A percentile compares a stretch with the other conserved stretches of the same genome.
phyloP scores from a whole-genome alignment of 129 eudicot species.

The Centrapalus pauciflorus region DNA sequence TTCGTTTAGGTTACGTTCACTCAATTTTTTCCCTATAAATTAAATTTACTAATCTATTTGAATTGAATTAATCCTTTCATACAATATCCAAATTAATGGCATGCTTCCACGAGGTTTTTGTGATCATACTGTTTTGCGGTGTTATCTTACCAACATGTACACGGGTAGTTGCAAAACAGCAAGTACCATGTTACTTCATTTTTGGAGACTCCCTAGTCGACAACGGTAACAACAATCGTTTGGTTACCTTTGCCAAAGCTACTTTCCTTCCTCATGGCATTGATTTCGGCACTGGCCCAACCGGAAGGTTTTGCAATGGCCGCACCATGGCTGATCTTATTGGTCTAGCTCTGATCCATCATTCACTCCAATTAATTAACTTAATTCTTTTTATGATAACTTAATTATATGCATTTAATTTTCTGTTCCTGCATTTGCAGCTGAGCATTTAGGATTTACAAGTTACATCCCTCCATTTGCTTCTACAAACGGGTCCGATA shows the following conservation, averaged over 20 bases:
- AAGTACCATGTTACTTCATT: conserved; percentile 41
- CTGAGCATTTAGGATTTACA: conserved; percentile 38
- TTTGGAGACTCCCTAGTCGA: conserved; percentile 37
- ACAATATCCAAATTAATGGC: conserved; percentile 12
- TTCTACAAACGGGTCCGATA: conserved; percentile 23
- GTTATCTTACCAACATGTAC: conserved; percentile 18
- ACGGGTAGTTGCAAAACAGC: conserved; percentile 28
- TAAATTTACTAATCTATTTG: too few relatives aligned
- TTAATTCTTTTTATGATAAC: not conserved
- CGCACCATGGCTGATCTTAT: conserved; percentile 24
- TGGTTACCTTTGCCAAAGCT: conserved; percentile 38
- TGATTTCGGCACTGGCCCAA: conserved; percentile 30
- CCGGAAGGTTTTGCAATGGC: conserved; percentile 44
- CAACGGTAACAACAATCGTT: conserved; percentile 30
- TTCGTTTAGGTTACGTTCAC: conserved; percentile 6
- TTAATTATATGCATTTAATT: not conserved
- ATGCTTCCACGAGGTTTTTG: not conserved
- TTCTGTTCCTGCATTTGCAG: conserved; percentile 19
- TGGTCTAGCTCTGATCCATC: conserved; percentile 17
- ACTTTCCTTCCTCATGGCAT: conserved; percentile 38
- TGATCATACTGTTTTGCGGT: conserved; percentile 1
- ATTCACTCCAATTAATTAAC: too few relatives aligned
- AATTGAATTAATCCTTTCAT: conserved; percentile 6
- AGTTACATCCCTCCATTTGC: conserved; percentile 32
- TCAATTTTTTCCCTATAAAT: conserved; percentile 10